A percentile compares a stretch with the other conserved stretches of the same genome.
Conservation (phyloP, 2,329 filamentous ascomycete genomes). For the Epichloe hybrida region DNA sequence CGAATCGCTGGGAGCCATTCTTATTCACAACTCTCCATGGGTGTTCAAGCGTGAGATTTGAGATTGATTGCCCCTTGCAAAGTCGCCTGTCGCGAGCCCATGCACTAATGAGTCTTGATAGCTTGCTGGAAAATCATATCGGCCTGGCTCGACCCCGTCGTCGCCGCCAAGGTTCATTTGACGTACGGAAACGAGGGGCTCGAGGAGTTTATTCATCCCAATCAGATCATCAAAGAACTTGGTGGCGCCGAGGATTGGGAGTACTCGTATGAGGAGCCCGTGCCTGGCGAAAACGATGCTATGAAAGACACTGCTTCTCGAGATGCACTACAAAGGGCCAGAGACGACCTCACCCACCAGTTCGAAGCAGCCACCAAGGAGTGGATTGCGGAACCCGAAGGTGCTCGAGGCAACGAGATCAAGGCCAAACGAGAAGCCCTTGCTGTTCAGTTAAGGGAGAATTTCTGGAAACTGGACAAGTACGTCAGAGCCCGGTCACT, state of each 20-base stretch:
- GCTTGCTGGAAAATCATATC: slow-evolving; percentile 49
- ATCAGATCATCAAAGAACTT: slow-evolving; percentile 41
- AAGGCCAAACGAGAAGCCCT: slow-evolving; percentile 29
- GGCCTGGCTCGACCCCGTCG: slow-evolving; percentile 64
- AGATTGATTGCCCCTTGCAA: too few relatives aligned
- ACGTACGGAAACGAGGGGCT: slow-evolving; percentile 50
- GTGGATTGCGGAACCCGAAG: slow-evolving; percentile 36
- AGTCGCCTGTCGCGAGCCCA: too few relatives aligned
- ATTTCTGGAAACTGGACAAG: slow-evolving; percentile 61
- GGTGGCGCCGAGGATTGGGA: slow-evolving; percentile 54
- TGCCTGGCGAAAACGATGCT: slow-evolving; percentile 42
- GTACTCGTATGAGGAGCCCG: slow-evolving; percentile 51
- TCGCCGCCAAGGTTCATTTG: slow-evolving; percentile 60
- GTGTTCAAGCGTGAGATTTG: slow-evolving; percentile 37
- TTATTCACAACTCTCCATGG: slow-evolving; percentile 66
- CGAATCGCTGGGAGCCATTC: slow-evolving; percentile 54
- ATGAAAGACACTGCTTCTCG: slow-evolving; percentile 32
- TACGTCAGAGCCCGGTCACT: slow-evolving; percentile 48
- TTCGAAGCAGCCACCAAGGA: slow-evolving; percentile 45
- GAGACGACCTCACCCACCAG: slow-evolving; percentile 37
- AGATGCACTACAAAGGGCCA: slow-evolving; percentile 34
- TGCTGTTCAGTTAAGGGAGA: slow-evolving; percentile 37
- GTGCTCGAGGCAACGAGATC: slow-evolving; percentile 9
- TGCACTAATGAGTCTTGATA: slow-evolving; percentile 3
- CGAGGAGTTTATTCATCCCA: slow-evolving; percentile 45